Conservation (phyloP, 768 basidiomycete species). For the Ramaria sp. region DNA sequence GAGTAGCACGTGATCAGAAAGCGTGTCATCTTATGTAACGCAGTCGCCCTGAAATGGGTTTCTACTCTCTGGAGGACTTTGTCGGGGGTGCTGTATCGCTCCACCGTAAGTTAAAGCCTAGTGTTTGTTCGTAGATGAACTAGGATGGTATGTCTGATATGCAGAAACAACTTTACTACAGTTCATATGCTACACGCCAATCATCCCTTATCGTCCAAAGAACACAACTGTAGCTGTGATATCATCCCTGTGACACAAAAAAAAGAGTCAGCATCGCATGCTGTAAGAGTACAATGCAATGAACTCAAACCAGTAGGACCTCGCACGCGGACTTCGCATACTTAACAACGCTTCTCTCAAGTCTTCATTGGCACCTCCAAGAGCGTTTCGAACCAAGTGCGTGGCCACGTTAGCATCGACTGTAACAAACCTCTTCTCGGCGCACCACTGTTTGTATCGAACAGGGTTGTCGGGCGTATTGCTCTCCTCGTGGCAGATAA, state of each 20-base stretch:
- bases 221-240: constrained; percentile 20
- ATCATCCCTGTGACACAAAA: constrained; percentile 20
- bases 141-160: no score
- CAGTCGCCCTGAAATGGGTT: no score
- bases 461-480: constrained; percentile 15
- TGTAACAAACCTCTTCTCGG: constrained; percentile 29
- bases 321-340: constrained; percentile 26
- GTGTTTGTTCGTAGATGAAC: no score
- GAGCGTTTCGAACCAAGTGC: constrained; percentile 42
- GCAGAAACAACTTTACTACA: no score
- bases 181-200: no score
- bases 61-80: no score
- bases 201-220: constrained; percentile 6
- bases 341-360: constrained; percentile 28
- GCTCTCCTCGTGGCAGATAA: constrained; percentile 18
- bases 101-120: no score
- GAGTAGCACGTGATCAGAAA: no score
- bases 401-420: constrained; percentile 34
- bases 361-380: constrained; percentile 39
- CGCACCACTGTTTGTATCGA: constrained; percentile 25
- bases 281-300: neutral
- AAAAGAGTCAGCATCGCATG: neutral
- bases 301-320: constrained; percentile 27
- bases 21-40: no score
- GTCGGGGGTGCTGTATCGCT: no score